Evolutionary conservation across 2,329 filamentous ascomycete species (phyloP), one percentile per base, ranked within the genome.

Genomic region (Aspergillus proliferans): DNA sequence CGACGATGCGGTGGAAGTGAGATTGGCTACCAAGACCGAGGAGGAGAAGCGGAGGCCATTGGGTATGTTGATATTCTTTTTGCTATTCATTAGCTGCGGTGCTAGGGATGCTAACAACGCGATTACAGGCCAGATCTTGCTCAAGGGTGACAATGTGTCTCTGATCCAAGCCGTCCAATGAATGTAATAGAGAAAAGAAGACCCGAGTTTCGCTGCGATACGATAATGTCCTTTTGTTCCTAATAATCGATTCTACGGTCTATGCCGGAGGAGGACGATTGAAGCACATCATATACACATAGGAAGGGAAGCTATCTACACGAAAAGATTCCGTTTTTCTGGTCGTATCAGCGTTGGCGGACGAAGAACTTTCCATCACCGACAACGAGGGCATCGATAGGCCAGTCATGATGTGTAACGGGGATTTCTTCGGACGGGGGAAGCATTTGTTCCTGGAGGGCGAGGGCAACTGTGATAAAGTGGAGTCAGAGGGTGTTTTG

Each of bases 1-100:
- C 58, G 93, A 98, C 65, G 90, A 98, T 61, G 93, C 93, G 26
- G 83, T 96, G 49, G 92, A 97, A 73, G 90, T 98, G 41, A 87
- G 85, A 69, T 81, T 89, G 65, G 77, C 88, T 48, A 90, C 87
- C 54, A 95, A 94, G 77, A 84, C 82, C 14, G 85, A 87, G 39
- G 83, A 85, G 58, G 91, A 94, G 73, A 84, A 82, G 58, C 81
- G 91, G 68, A 84, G 88, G 70, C 77, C 83, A 40, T 70, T 96
- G 46, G 92, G 91, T 95, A 79, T 53, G 79, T n/a, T 30, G 4
- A 21, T 19, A 15, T 10, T 22, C 14, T 36, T 44, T 30, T 42
- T 43, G 24, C 15, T 34, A 6, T 19, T 3, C 46, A 18, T 12
- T 47, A 15, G 26, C 4, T 30, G 26, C 10, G 26, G 10, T 30